These are phyloP conservation scores for Psilocybe sp. DNA, from an alignment of 768 basidiomycete species.

Conservation along the genomic window DNA sequence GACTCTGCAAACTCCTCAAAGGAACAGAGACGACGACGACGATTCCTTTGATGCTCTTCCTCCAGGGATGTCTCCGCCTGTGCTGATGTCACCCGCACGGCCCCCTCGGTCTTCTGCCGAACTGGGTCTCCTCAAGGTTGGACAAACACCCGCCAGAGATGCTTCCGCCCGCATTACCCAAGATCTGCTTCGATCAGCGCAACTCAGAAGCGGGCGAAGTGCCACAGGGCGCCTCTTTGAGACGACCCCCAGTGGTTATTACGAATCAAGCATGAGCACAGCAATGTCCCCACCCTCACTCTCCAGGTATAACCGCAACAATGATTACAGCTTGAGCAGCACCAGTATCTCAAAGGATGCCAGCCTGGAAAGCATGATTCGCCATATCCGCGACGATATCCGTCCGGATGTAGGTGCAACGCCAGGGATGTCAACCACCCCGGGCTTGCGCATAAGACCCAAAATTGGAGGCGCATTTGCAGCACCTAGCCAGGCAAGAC, in stretches of 20 bases:
- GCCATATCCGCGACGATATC: constrained; percentile 34
- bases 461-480: constrained; percentile 3
- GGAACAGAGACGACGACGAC: constrained; percentile 31
- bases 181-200: constrained; percentile 58
- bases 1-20: constrained; percentile 16
- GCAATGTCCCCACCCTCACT: constrained; percentile 71
- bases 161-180: constrained; percentile 68
- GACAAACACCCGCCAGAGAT: constrained; percentile 68
- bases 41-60: constrained; percentile 53
- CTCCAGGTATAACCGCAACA: constrained; percentile 53
- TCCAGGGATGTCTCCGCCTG: constrained; percentile 58
- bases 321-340: constrained; percentile 39
- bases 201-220: constrained; percentile 33
- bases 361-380: constrained; percentile 71
- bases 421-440: constrained; percentile 21
- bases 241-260: constrained; percentile 17
- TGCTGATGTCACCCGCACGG: constrained; percentile 54
- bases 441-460: constrained; percentile 30
- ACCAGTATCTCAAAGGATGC: constrained; percentile 46
- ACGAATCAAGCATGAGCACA: constrained; percentile 66
- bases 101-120: constrained; percentile 48
- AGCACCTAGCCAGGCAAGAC: background rate
- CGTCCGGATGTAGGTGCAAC: constrained; percentile 16
- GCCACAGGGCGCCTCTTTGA: constrained; percentile 23
- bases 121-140: constrained; percentile 41